A percentile compares a stretch with the other conserved stretches of the same genome.
Conservation (phyloP, 768 basidiomycete genomes). For the Mycena pura region DNA sequence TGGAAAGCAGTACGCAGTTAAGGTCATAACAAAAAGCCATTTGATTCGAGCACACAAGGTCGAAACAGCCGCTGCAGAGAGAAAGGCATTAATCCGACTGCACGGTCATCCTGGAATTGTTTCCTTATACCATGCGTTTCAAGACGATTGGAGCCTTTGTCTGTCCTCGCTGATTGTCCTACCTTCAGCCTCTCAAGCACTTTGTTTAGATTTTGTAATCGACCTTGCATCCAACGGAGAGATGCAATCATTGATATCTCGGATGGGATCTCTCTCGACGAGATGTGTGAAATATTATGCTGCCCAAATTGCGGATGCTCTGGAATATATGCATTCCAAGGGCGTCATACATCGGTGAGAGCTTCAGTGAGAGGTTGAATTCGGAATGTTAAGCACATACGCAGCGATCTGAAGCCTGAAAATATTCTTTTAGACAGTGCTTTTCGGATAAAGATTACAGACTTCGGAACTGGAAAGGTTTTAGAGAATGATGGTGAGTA, state of each 20-base stretch:
- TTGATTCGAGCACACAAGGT: constrained; percentile 71
- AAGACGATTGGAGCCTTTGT: constrained; percentile 87
- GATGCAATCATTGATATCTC: constrained; percentile 72
- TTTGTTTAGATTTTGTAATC: constrained; percentile 71
- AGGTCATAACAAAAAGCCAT: constrained; percentile 52
- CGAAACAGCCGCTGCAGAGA: constrained; percentile 72
- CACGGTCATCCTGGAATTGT: constrained; percentile 74
- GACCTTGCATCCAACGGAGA: constrained; percentile 82
- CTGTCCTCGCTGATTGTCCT: constrained; percentile 39
- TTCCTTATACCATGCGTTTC: constrained; percentile 82
- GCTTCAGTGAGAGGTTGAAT: constrained; percentile 8
- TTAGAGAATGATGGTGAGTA: constrained; percentile 61
- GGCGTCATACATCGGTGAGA: constrained; percentile 85
- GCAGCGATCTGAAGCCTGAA: constrained; percentile 81
- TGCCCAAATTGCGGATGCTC: constrained; percentile 88
- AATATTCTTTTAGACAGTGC: constrained; percentile 90
- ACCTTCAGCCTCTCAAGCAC: constrained; percentile 4
- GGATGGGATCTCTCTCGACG: constrained; percentile 86
- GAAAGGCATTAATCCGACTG: constrained; percentile 61
- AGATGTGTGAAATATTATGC: constrained; percentile 82
- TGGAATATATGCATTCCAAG: constrained; percentile 89
- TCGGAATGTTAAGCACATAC: not conserved
- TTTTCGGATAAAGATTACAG: constrained; percentile 92
- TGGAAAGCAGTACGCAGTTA: constrained; percentile 74
- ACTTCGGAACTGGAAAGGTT: constrained; percentile 93